A percentile compares a stretch with the other conserved stretches of the same genome.
Conservation (phyloP, 768 basidiomycete genomes). For the Collybia sordida region DNA sequence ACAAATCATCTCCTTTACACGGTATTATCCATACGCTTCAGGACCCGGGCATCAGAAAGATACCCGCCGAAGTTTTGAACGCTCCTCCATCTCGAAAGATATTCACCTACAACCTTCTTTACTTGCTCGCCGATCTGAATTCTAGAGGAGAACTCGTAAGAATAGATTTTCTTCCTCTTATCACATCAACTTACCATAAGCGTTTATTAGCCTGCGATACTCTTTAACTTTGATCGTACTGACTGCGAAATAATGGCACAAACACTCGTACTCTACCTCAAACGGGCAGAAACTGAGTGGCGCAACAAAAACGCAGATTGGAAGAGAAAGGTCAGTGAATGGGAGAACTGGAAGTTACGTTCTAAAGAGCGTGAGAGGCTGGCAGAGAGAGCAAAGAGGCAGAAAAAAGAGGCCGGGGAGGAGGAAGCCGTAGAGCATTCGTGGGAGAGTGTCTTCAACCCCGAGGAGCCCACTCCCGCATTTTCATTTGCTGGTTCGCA, state of each 20-base stretch:
- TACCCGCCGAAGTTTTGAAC: slow-evolving; percentile 22
- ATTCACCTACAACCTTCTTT: slow-evolving; percentile 46
- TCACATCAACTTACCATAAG: background rate
- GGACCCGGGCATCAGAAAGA: slow-evolving; percentile 26
- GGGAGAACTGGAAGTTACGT: slow-evolving; percentile 46
- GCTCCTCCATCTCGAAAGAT: slow-evolving; percentile 23
- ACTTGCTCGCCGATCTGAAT: slow-evolving; percentile 59
- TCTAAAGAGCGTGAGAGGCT: slow-evolving; percentile 49
- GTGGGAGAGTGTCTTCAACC: slow-evolving; percentile 60
- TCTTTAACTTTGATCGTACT: slow-evolving; percentile 66
- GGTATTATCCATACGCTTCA: slow-evolving; percentile 39
- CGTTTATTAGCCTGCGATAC: slow-evolving; percentile 53
- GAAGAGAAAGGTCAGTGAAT: slow-evolving; percentile 48
- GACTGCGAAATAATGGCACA: slow-evolving; percentile 56
- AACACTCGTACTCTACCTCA: slow-evolving; percentile 33
- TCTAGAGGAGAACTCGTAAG: slow-evolving; percentile 53
- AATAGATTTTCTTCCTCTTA: slow-evolving; percentile 1
- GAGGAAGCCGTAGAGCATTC: slow-evolving; percentile 14
- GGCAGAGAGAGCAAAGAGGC: slow-evolving; percentile 39
- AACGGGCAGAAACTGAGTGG: slow-evolving; percentile 50
- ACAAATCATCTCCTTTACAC: slow-evolving; percentile 30
- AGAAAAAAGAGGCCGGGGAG: slow-evolving; percentile 31
- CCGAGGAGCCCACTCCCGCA: slow-evolving; percentile 51
- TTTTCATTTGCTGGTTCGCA: slow-evolving; percentile 58
- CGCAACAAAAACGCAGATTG: slow-evolving; percentile 43